These are phyloP conservation scores for Vigna mungo DNA, from an alignment of 306 rosid species.

Conservation along the genomic window DNA sequence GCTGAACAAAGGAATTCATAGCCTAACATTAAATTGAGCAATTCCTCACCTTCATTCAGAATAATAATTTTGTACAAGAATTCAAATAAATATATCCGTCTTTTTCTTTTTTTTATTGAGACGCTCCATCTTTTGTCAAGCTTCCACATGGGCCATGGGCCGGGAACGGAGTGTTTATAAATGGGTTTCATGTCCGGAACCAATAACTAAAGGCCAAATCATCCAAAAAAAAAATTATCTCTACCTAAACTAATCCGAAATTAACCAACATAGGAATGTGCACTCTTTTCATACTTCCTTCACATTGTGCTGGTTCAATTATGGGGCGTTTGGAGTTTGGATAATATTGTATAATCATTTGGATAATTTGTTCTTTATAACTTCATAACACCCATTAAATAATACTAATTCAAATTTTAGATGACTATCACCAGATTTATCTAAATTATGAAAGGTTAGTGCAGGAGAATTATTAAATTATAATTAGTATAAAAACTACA, in stretches of 20 bases:
- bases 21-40: no score
- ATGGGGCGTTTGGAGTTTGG: conserved; percentile 14
- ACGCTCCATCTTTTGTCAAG: neutral
- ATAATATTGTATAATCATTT: conserved; percentile 18
- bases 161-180: neutral
- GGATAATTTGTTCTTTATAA: conserved; percentile 9
- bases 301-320: conserved; percentile 15
- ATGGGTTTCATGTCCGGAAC: neutral
- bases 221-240: neutral
- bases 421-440: neutral
- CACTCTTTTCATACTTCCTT: neutral
- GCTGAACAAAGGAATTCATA: no score
- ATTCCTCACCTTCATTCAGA: no score
- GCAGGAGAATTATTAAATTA: neutral
- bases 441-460: neutral
- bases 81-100: no score
- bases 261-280: neutral
- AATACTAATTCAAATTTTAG: neutral
- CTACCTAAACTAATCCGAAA: conserved; percentile 32
- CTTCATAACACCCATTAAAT: neutral
- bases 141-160: conserved; percentile 27
- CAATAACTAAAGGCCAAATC: neutral
- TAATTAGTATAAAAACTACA: neutral
- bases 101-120: no score
- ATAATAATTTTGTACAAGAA: no score